A percentile compares a stretch with the other conserved stretches of the same genome.
Conservation (phyloP, 768 basidiomycete species). For the Kwoniella pini region DNA sequence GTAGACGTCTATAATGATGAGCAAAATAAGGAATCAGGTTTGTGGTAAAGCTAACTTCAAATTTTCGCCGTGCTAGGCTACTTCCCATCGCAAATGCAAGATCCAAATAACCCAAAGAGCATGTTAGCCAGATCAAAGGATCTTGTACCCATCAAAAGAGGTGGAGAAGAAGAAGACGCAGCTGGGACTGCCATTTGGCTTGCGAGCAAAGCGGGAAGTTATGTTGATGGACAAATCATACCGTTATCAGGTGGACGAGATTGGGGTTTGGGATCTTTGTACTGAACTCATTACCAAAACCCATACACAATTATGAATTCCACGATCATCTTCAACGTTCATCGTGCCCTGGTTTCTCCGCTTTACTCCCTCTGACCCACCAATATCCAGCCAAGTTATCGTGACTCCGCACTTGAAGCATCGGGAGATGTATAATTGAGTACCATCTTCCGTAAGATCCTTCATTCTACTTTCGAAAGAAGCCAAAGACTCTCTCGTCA, state of each 20-base stretch:
- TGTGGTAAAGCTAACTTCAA: background rate
- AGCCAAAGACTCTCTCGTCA: no score
- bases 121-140: slow-evolving; percentile 25
- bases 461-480: no score
- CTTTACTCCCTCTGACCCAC: no score
- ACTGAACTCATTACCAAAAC: background rate
- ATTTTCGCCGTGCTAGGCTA: slow-evolving; percentile 4
- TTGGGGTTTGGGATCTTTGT: slow-evolving; percentile 4
- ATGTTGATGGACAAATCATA: slow-evolving; percentile 26
- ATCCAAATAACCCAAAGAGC: slow-evolving; percentile 28
- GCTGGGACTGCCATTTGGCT: slow-evolving; percentile 30
- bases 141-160: slow-evolving; percentile 25
- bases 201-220: slow-evolving; percentile 31
- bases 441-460: no score
- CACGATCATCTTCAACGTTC: no score
- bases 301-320: no score
- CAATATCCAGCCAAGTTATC: no score
- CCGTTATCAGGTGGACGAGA: slow-evolving; percentile 17
- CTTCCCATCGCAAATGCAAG: slow-evolving; percentile 31
- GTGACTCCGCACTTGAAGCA: no score
- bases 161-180: slow-evolving; percentile 27
- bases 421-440: no score
- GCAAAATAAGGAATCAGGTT: no score
- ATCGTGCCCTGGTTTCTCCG: no score
- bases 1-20: background rate